Base-by-base conservation (phyloP, 1,139 yeast species). In the Protomyces gravidus region DNA sequence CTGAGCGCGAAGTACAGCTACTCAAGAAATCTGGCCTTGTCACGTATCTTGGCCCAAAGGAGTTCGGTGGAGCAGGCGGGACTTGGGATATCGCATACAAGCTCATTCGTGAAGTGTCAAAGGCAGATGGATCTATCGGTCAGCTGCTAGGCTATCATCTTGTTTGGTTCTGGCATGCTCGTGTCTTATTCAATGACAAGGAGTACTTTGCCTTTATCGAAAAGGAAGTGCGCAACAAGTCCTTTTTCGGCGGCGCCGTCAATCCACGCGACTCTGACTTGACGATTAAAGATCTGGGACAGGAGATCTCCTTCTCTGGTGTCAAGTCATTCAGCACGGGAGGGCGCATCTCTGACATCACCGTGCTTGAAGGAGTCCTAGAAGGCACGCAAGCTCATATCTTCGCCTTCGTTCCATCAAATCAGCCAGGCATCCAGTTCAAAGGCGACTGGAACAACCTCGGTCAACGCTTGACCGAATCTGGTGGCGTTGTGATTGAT, bases 51-150 rank as follows among this genome's bases (percentile, higher is more conserved):
- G 48, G 48, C 4, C 48, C 48, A 7, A 19, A 15, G 3, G 27
- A 45, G 48, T 45, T 45, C 23, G 48, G 48, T 45, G 48, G 48
- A 17, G 48, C 48, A 9, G 48, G 26, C 2, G 48, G 48, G 26
- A 45, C 48, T 7, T 45, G 48, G 48, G 48, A 45, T 15, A 25
- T 25, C 2, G 48, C 48, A 25, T 45, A 45, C 30, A 19, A 45
- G 7, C 48, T 45, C 48, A 45, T 45, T 11, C 26, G 48, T 15
- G 48, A 45, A 11, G 48, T 45, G 9, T 19, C 28, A n/a, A 40
- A 40, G 2, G 45, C 45, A 21, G 45, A 40, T 21, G 45, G 45
- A 4, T 40, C 45, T 15, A 40, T 40, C 17, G 45, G 45, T n/a
- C 45, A 40, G 45, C 45, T 40, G 11, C 45, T 40, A 11, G 45